Conservation (phyloP, 176 grass and related monocot genomes). For the Chloris gayana region DNA sequence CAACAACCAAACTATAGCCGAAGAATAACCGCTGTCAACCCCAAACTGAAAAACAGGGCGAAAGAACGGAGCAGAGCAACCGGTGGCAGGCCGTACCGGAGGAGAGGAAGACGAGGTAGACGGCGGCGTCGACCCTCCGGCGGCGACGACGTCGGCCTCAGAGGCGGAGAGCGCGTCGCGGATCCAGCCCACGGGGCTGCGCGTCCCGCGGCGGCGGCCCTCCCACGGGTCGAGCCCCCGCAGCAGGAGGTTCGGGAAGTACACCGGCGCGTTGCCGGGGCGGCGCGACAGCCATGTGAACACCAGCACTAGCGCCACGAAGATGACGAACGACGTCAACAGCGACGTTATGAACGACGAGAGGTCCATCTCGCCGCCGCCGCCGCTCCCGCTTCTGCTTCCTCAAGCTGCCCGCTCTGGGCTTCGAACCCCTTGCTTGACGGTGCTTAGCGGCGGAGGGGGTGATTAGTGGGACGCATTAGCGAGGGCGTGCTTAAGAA, state of each 20-base stretch:
- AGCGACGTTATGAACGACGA: conserved; percentile 80
- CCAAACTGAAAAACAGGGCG: neutral
- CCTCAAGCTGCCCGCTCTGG: neutral
- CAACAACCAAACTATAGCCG: neutral
- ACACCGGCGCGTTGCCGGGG: conserved; percentile 78
- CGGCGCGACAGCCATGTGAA: conserved; percentile 84
- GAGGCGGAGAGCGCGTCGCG: conserved; percentile 51
- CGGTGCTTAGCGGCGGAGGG: conserved; percentile 18
- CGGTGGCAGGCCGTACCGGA: conserved; percentile 43
- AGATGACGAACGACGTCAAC: conserved; percentile 81
- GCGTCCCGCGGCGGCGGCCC: conserved; percentile 44
- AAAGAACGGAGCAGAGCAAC: neutral
- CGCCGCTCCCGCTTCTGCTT: neutral
- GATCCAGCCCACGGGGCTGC: conserved; percentile 73
- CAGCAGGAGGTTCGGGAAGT: conserved; percentile 75
- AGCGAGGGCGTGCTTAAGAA: neutral
- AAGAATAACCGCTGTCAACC: neutral
- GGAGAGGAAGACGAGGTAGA: conserved; percentile 83
- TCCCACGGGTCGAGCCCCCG: conserved; percentile 76
- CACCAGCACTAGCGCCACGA: conserved; percentile 54
- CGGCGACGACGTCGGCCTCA: conserved; percentile 71
- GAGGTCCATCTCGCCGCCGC: conserved; percentile 61
- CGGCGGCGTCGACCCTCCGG: conserved; percentile 73
- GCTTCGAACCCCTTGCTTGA: neutral
- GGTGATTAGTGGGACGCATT: conserved; percentile 1